phyloP scores from a whole-genome alignment of 257 asterid species.

The Ajuga chamaepitys region DNA sequence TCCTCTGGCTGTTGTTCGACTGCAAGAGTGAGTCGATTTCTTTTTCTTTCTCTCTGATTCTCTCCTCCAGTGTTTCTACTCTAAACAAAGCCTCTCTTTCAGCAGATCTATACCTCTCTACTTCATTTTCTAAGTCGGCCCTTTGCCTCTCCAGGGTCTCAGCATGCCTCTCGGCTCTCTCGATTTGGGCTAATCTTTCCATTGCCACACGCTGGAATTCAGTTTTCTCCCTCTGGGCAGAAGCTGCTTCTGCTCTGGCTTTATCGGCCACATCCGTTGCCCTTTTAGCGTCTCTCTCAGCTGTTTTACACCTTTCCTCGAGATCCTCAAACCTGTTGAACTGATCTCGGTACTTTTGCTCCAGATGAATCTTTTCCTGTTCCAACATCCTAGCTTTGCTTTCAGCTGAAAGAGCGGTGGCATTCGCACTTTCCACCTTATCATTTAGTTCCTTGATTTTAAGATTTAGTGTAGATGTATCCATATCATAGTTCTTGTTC shows the following conservation, averaged over 20 bases:
- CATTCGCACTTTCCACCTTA: constrained; percentile 50
- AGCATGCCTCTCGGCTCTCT: constrained; percentile 64
- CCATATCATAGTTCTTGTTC: constrained; percentile 58
- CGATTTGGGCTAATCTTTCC: constrained; percentile 81
- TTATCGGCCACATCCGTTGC: constrained; percentile 83
- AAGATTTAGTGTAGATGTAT: constrained; percentile 47
- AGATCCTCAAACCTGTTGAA: constrained; percentile 68
- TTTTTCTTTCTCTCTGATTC: constrained; percentile 67
- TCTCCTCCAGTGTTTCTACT: constrained; percentile 54
- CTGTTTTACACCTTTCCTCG: constrained; percentile 72
- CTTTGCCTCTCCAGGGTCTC: constrained; percentile 69
- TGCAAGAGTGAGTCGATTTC: constrained; percentile 67
- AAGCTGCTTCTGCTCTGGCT: constrained; percentile 87
- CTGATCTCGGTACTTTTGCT: constrained; percentile 70
- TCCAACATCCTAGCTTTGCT: constrained; percentile 69
- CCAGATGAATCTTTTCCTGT: constrained; percentile 72
- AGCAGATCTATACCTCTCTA: constrained; percentile 45
- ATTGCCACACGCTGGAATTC: constrained; percentile 65
- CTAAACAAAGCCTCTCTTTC: constrained; percentile 68
- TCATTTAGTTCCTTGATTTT: constrained; percentile 58
- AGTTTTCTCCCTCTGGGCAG: constrained; percentile 72
- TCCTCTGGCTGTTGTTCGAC: constrained; percentile 68
- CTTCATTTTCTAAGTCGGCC: constrained; percentile 46
- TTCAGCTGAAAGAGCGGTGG: constrained; percentile 63
- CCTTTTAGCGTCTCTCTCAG: constrained; percentile 81